phyloP scores from a whole-genome alignment of 2,329 filamentous ascomycete genomes.

The Xylaria sp. region DNA sequence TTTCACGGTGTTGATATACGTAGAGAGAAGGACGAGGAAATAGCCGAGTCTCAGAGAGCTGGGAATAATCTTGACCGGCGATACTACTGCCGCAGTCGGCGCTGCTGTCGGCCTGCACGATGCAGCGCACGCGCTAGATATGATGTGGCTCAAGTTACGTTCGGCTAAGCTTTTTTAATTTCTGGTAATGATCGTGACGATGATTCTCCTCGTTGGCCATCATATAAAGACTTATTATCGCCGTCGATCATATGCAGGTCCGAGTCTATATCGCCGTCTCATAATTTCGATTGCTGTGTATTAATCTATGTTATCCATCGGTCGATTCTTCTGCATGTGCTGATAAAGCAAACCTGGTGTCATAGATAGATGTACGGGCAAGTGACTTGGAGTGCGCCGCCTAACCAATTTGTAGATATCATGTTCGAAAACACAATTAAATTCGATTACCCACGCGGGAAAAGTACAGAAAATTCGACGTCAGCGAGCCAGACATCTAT shows the following conservation, averaged over 20 bases:
- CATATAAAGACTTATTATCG: conserved; percentile 7
- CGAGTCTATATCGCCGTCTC: conserved; percentile 18
- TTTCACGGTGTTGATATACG: not conserved
- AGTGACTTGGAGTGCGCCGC: not conserved
- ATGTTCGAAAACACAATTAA: not conserved
- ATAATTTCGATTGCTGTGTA: conserved; percentile 5
- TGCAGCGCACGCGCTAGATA: not conserved
- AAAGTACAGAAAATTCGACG: not conserved
- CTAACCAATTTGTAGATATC: not conserved
- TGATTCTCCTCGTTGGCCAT: conserved; percentile 6
- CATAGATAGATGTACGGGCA: not conserved
- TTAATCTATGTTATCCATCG: conserved; percentile 2
- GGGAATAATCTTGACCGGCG: not conserved
- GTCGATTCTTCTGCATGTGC: not conserved
- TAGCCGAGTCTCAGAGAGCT: not conserved
- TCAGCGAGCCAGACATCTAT: not conserved
- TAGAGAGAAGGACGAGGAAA: not conserved
- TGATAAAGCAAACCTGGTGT: not conserved
- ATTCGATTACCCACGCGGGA: too few relatives aligned
- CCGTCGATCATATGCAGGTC: conserved; percentile 24
- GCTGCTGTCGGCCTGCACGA: not conserved
- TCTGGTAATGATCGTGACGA: not conserved
- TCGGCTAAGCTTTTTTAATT: not conserved
- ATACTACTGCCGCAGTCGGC: not conserved
- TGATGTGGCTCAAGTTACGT: conserved; percentile 5